Base-by-base conservation (phyloP, 2,329 filamentous ascomycete species). In the Xylaria sp. region DNA sequence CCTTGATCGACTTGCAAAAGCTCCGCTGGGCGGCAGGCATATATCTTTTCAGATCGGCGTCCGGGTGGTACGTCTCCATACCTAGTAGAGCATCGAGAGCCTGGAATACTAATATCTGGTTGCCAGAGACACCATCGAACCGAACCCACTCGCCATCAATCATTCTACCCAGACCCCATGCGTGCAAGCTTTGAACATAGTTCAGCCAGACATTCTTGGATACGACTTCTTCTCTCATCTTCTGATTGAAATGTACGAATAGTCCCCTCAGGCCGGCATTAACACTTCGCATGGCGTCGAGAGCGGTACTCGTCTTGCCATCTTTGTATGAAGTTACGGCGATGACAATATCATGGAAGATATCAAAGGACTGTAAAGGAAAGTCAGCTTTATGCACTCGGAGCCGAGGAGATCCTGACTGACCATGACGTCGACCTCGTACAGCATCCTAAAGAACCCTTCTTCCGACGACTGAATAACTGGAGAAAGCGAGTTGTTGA, bases 31-130 rank as follows among this genome's bases (percentile, higher is more conserved):
- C 52, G 1, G 33, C 21, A 31, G 74, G 73, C 4, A 77, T 66
- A 42, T 73, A 70, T 28, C 69, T 58, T 15, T 63, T 35, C 63
- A 55, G 57, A 3, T 65, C 52, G 11, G 15, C 45, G 3, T 52
- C 14, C 4, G 59, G 35, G 69, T 78, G 67, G 56, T 78, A 78
- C 8, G 51, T 60, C 6, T 72, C 71, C n/a, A 77, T 37, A 1
- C 74, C 75, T 11, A 78, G 61, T 56, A 78, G 77, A 2, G 74
- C 75, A 61, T 68, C 35, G 40, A 43, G 17, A 23, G 40, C 40
- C 17, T 43, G 40, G 7, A 23, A 21, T 21, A 21, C 17, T 3
- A 43, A 17, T 4, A 40, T 15, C 12, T 17, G 37, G 4, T 43
- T 43, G 11, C 40, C 40, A 23, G 40, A 23, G 4, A 40, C 12